Evolutionary conservation across 495 filamentous ascomycete species (phyloP), one percentile per base, ranked within the genome.

Genomic region (Hypoxylon rickii): DNA sequence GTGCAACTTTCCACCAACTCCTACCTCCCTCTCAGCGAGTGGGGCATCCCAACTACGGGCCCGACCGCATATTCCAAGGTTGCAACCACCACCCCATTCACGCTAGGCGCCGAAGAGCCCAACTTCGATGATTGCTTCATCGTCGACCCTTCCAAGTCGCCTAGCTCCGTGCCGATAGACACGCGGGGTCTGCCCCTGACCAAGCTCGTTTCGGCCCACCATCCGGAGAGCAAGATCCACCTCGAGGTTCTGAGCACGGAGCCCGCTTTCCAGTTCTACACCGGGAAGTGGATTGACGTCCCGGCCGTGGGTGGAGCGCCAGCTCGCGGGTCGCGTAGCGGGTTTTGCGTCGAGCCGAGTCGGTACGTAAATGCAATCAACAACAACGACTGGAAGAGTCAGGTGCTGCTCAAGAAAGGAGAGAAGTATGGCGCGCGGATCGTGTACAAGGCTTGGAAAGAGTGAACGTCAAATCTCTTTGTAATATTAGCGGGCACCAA

Each of bases 211-310:
- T 76, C 75, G 15, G 87, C 92, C 51, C 81, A 79, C 68, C 88
- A 95, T 63, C 83, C 88, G 4, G 76, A 73, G 3, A 84, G 85
- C 15, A 82, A 83, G 38, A 76, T 96, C 55, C 85, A 95, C 63
- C 83, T 97, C 16, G 89, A 96, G 60, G 85, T 95, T 7, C 73
- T 83, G 61, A 92, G 87, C 73, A 97, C 92, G 0, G 92, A 97
- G 73, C 94, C 94, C 1, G 90, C 92, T 0, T 97, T 96, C 81
- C 92, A 96, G 70, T 95, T 95, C 74, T 97, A 97, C 74, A 95
- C 90, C 0, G 94, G 92, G 38, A 87, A 89, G 63, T 84, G 83
- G 61, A 89, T 94, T 58, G 76, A 92, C 58, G 84, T 94, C n/a
- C 87, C 85, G 0, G 83, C 77, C 32, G 82, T 88, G 10, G 84